A percentile compares a stretch with the other conserved stretches of the same genome.
phyloP scores from a whole-genome alignment of 352 stramenopile genomes.

The Phytophthora megakarya region DNA sequence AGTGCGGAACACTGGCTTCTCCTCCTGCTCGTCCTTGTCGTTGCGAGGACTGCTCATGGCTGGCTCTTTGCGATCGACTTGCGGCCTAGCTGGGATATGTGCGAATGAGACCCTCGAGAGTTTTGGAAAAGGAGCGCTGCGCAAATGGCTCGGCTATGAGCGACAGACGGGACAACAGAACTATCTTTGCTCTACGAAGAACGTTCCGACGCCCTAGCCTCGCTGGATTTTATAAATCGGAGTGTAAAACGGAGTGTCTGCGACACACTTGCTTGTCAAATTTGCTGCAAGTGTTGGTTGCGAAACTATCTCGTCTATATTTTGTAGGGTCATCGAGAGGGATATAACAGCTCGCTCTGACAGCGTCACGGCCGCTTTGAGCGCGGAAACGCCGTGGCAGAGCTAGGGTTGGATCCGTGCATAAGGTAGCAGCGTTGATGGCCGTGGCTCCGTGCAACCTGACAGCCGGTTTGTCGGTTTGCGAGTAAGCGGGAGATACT shows the following conservation, averaged over 20 bases:
- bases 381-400: not conserved
- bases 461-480: slow-evolving; percentile 28
- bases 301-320: not conserved
- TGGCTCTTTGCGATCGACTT: slow-evolving; percentile 14
- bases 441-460: slow-evolving; percentile 10
- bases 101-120: slow-evolving; percentile 30
- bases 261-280: not conserved
- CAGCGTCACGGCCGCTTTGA: not conserved
- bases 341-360: not conserved
- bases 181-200: slow-evolving; percentile 25
- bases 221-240: slow-evolving; percentile 18
- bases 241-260: slow-evolving; percentile 9
- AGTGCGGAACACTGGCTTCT: slow-evolving; percentile 67
- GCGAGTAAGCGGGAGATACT: slow-evolving; percentile 10
- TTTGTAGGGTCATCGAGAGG: not conserved
- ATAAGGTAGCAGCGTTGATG: slow-evolving; percentile 25
- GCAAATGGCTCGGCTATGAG: slow-evolving; percentile 3
- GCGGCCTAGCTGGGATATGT: slow-evolving; percentile 22
- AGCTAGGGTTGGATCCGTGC: slow-evolving; percentile 5
- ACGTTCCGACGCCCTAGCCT: slow-evolving; percentile 16
- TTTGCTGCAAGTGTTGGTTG: not conserved
- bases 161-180: slow-evolving; percentile 20
- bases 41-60: slow-evolving; percentile 38
- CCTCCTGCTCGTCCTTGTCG: slow-evolving; percentile 60
- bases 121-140: slow-evolving; percentile 19